phyloP scores from a whole-genome alignment of 2,329 filamentous ascomycete species.

The Drechslerella coelobrocha region DNA sequence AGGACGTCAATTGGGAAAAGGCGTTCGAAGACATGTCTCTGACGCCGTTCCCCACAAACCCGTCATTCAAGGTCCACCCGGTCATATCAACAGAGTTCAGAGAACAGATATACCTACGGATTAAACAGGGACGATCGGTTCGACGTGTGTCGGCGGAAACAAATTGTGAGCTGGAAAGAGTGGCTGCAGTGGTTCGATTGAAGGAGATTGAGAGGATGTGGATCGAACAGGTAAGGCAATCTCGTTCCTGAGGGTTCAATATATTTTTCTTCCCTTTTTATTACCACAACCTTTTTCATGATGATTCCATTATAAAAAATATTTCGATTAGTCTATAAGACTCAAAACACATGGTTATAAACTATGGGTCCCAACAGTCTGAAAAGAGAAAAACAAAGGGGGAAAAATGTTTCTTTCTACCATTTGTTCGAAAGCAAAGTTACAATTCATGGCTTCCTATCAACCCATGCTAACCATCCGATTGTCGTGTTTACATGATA shows the following conservation, averaged over 20 bases:
- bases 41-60: conserved; percentile 72
- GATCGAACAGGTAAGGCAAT: conserved; percentile 72
- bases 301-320: conserved; percentile 53
- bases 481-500: not conserved
- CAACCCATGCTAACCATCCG: not conserved
- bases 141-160: conserved; percentile 78
- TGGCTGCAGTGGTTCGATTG: conserved; percentile 83
- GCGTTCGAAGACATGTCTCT: not conserved
- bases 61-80: conserved; percentile 71
- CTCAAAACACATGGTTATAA: conserved; percentile 54
- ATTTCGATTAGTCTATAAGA: conserved; percentile 55
- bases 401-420: too few relatives aligned
- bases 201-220: conserved; percentile 85
- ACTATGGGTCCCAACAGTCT: conserved; percentile 51
- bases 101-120: conserved; percentile 77
- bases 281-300: conserved; percentile 49
- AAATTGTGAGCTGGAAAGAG: conserved; percentile 79
- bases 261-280: conserved; percentile 45
- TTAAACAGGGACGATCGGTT: conserved; percentile 70
- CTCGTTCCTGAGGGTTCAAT: not conserved
- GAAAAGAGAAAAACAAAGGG: conserved; percentile 3
- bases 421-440: too few relatives aligned
- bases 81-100: conserved; percentile 77
- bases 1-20: conserved; percentile 18
- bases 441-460: too few relatives aligned